phyloP scores from a whole-genome alignment of 768 basidiomycete species.

The Leucosporidium scottii region DNA sequence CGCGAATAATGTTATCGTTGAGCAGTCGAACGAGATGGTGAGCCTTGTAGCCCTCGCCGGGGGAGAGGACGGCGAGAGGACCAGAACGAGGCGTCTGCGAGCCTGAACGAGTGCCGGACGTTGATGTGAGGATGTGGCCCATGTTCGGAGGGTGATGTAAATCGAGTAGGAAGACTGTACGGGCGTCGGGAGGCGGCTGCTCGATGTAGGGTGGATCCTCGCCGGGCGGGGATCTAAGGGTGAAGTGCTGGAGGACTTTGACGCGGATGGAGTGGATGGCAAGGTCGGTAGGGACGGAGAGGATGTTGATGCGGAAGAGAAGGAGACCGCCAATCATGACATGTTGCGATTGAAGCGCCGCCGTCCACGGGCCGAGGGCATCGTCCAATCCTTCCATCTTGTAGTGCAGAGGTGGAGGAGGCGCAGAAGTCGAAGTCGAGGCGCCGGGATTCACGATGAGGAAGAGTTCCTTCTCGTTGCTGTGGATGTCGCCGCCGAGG shows the following conservation, averaged over 20 bases:
- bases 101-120: neutral
- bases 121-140: slow-evolving; percentile 6
- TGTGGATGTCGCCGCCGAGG: slow-evolving; percentile 14
- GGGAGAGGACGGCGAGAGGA: slow-evolving; percentile 12
- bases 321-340: slow-evolving; percentile 31
- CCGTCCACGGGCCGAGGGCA: slow-evolving; percentile 30
- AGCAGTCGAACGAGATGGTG: slow-evolving; percentile 29
- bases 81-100: neutral
- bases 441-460: slow-evolving; percentile 9
- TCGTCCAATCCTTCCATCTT: slow-evolving; percentile 25
- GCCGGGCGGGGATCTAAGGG: slow-evolving; percentile 13
- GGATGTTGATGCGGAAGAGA: slow-evolving; percentile 27
- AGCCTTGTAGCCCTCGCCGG: slow-evolving; percentile 23
- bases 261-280: slow-evolving; percentile 28
- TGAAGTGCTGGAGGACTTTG: slow-evolving; percentile 25
- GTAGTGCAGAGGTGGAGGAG: slow-evolving; percentile 28
- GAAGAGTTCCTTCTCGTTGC: slow-evolving; percentile 18
- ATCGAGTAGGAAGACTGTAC: slow-evolving; percentile 30
- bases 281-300: slow-evolving; percentile 19
- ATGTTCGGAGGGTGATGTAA: slow-evolving; percentile 17
- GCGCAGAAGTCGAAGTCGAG: neutral
- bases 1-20: slow-evolving; percentile 30
- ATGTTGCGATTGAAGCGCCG: slow-evolving; percentile 19
- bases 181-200: slow-evolving; percentile 5
- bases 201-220: slow-evolving; percentile 6